Evolutionary conservation across 164 flowering plant species (phyloP).

Genomic region (Vitis rotundifolia): DNA sequence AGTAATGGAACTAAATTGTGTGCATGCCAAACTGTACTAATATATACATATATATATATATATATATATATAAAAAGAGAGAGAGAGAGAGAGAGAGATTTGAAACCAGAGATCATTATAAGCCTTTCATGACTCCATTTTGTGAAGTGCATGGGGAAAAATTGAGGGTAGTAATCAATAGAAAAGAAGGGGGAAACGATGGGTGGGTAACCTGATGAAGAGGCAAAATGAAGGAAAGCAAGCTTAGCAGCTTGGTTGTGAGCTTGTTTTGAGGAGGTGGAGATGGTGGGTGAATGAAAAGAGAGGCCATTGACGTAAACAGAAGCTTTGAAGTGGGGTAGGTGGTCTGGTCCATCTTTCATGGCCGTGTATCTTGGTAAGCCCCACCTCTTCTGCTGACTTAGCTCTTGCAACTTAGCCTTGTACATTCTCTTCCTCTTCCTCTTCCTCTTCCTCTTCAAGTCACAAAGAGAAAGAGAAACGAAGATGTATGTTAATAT

Average conservation of each 20-base stretch:
- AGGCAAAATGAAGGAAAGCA: no score
- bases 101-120: no score
- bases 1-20: no score
- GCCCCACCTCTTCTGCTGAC: constrained; percentile 20
- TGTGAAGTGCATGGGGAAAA: not conserved
- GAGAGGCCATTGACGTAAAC: constrained; percentile 18
- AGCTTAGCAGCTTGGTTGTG: constrained; percentile 20
- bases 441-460: no score
- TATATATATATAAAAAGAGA: no score
- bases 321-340: constrained; percentile 24
- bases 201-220: no score
- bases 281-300: constrained; percentile 8
- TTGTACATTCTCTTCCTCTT: constrained; percentile 15
- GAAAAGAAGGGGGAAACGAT: constrained; percentile 33
- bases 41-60: no score
- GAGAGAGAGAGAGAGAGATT: no score
- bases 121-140: no score
- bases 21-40: no score
- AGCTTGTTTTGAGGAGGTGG: constrained; percentile 30
- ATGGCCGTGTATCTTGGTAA: constrained; percentile 18
- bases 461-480: no score
- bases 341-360: constrained; percentile 26
- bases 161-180: constrained; percentile 16
- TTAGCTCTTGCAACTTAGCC: constrained; percentile 28
- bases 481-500: no score